Conservation (phyloP, 768 basidiomycete species). For the Trametes maxima region DNA sequence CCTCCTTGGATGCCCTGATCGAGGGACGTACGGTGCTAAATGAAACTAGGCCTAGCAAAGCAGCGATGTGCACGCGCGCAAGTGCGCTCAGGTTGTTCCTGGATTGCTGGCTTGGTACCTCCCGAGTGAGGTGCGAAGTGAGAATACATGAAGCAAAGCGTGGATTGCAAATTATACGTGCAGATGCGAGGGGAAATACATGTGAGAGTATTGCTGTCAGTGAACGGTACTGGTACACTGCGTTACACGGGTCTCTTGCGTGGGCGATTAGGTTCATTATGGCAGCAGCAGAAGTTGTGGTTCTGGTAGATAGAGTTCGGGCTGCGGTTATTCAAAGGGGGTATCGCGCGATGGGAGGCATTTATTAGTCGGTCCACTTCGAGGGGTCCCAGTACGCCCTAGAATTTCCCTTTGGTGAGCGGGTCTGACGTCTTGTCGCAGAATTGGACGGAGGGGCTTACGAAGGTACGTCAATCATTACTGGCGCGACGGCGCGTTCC, state of each 20-base stretch:
- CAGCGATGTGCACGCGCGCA: no score
- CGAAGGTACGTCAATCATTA: slow-evolving; percentile 13
- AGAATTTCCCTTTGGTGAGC: neutral
- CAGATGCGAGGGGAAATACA: neutral
- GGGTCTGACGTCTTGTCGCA: no score
- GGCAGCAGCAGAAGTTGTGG: neutral
- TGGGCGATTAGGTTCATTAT: neutral
- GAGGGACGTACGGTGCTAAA: neutral
- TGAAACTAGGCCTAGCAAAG: neutral
- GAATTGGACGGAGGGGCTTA: neutral
- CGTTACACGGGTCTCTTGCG: neutral
- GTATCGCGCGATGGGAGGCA: neutral
- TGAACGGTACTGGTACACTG: neutral
- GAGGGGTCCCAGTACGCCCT: slow-evolving; percentile 15
- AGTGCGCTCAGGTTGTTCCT: neutral
- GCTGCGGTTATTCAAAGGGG: neutral
- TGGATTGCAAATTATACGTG: neutral
- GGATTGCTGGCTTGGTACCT: no score
- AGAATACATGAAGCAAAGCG: neutral
- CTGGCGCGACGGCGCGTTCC: neutral
- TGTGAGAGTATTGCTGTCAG: neutral
- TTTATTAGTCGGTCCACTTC: slow-evolving; percentile 6
- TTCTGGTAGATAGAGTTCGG: neutral
- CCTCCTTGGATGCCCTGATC: neutral
- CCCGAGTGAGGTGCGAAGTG: no score